These are phyloP conservation scores for Cladosporium phlei DNA, from an alignment of 2,329 filamentous ascomycete species.

Conservation along the genomic window DNA sequence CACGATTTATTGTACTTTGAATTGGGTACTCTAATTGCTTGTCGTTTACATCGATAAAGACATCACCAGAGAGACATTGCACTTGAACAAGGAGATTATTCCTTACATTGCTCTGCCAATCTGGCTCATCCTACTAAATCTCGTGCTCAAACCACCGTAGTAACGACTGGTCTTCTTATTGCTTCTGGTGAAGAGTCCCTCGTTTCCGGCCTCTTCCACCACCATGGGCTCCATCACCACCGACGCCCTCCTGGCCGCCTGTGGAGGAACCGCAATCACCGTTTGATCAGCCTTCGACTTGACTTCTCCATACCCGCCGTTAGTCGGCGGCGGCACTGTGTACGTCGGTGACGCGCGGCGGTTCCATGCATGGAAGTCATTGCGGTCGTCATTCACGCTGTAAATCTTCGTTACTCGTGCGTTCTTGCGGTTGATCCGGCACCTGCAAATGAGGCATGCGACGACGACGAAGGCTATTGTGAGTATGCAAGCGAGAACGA, in stretches of 20 bases:
- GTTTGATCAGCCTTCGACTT: background rate
- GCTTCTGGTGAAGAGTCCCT: background rate
- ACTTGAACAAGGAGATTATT: background rate
- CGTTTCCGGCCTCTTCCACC: conserved; percentile 3
- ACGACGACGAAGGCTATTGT: conserved; percentile 10
- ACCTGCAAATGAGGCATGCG: conserved; percentile 13
- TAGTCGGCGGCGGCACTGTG: background rate
- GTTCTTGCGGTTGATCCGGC: conserved; percentile 10
- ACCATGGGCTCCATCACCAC: conserved; percentile 12
- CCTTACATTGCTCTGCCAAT: conserved; percentile 8
- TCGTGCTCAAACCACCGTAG: background rate
- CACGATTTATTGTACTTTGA: no score
- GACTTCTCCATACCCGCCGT: background rate
- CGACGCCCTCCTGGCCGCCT: background rate
- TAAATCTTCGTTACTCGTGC: background rate
- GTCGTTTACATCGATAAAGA: no score
- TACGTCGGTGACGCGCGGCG: background rate
- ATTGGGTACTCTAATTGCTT: no score
- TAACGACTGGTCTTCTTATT: conserved; percentile 7
- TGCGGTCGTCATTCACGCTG: conserved; percentile 14
- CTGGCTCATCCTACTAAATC: conserved; percentile 7
- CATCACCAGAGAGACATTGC: no score
- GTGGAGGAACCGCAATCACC: background rate
- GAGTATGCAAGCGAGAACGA: conserved; percentile 11
- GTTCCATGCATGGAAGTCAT: conserved; percentile 16